A percentile compares a stretch with the other conserved stretches of the same genome.
Conservation (phyloP, 192 early-diverging fungal genomes). For the Coemansia sp. region DNA sequence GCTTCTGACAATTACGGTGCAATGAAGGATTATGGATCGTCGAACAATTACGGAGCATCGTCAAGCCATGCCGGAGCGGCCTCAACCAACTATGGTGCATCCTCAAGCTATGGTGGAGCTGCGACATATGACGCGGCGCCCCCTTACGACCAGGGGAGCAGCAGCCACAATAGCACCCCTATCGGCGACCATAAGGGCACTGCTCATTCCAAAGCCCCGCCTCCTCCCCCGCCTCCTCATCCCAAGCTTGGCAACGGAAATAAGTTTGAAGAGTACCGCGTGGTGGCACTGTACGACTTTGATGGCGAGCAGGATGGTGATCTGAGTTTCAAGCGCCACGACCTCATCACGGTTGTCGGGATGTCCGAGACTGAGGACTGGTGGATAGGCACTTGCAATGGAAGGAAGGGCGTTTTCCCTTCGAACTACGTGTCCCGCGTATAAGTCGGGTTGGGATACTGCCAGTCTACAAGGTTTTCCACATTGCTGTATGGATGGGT, state of each 20-base stretch:
- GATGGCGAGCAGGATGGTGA: constrained; percentile 77
- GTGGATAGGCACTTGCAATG: constrained; percentile 82
- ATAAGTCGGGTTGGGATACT: neutral
- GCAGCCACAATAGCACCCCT: constrained; percentile 23
- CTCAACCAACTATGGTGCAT: constrained; percentile 11
- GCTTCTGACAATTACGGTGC: constrained; percentile 20
- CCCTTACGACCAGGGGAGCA: constrained; percentile 16
- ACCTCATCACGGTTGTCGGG: constrained; percentile 77
- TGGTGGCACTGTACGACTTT: constrained; percentile 85
- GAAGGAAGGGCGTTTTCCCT: constrained; percentile 70
- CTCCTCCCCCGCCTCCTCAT: constrained; percentile 55
- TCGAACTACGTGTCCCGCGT: constrained; percentile 67
- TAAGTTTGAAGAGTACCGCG: constrained; percentile 39
- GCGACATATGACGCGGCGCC: constrained; percentile 20
- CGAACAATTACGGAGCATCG: neutral
- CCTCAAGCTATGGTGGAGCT: constrained; percentile 10
- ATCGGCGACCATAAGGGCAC: constrained; percentile 24
- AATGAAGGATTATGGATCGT: constrained; percentile 6
- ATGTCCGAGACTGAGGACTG: constrained; percentile 76
- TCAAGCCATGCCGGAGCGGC: constrained; percentile 12
- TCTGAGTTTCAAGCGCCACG: constrained; percentile 81
- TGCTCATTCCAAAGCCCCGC: constrained; percentile 18
- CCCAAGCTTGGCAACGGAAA: constrained; percentile 9
- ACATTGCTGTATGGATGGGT: no score
- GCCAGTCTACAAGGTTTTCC: no score